Conservation (phyloP, 345 rosid species). For the Abelmoschus esculentus region DNA sequence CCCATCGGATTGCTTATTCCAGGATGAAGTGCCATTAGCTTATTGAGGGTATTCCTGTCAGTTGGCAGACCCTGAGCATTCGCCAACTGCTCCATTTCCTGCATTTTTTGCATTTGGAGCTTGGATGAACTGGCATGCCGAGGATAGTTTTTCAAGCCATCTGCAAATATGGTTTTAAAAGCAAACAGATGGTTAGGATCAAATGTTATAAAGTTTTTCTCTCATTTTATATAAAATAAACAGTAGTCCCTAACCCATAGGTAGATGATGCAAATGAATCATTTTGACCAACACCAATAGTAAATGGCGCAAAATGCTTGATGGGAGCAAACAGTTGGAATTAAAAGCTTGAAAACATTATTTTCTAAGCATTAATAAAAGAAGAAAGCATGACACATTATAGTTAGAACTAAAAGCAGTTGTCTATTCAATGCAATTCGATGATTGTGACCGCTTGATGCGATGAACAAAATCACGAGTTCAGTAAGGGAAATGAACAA, state of each 20-base stretch:
- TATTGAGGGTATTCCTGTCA: slow-evolving; percentile 73
- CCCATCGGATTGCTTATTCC: slow-evolving; percentile 48
- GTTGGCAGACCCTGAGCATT: slow-evolving; percentile 69
- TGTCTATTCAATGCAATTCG: not conserved
- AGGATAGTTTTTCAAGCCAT: slow-evolving; percentile 82
- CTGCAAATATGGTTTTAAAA: slow-evolving; percentile 37
- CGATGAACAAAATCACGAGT: not conserved
- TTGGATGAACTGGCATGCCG: slow-evolving; percentile 46
- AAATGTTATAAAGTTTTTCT: not conserved
- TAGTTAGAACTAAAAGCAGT: not conserved
- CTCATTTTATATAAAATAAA: not conserved
- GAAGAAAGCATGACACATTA: not conserved
- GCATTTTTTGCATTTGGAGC: slow-evolving; percentile 72
- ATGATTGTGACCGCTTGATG: not conserved
- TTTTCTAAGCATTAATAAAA: too few relatives aligned
- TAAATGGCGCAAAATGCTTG: not conserved
- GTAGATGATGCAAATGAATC: not conserved
- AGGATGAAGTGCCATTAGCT: slow-evolving; percentile 65
- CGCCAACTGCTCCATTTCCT: slow-evolving; percentile 84
- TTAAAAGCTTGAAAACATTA: not conserved
- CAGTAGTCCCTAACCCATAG: not conserved
- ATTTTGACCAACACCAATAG: not conserved
- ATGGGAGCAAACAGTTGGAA: not conserved
- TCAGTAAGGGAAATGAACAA: not conserved
- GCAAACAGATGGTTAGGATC: not conserved